These are phyloP conservation scores for Beauveria scarabaeidicola DNA, from an alignment of 2,329 filamentous ascomycete species.

Conservation along the genomic window DNA sequence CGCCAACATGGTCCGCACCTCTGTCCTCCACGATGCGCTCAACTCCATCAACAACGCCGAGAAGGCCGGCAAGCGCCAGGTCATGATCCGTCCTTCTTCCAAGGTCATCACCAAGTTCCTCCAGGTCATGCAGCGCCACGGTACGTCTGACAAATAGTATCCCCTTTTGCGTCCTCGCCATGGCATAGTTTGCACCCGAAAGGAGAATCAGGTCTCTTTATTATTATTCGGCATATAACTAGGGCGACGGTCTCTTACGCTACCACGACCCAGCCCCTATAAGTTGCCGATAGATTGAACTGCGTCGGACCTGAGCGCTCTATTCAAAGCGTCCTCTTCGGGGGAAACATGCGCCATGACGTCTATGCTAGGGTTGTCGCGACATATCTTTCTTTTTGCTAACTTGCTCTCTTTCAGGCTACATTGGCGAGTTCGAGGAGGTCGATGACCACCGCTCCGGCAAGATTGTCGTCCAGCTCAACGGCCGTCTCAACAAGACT, in stretches of 20 bases:
- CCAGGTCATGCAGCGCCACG: conserved; percentile 98
- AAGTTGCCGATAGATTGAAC: conserved; percentile 95
- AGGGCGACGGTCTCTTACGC: conserved; percentile 74
- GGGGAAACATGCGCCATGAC: neutral
- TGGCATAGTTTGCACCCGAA: neutral
- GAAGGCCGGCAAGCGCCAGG: conserved; percentile 99
- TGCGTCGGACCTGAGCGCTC: conserved; percentile 10
- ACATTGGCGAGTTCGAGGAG: conserved; percentile 99
- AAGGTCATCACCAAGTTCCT: conserved; percentile 99
- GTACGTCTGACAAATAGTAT: conserved; percentile 50
- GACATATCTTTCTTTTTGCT: neutral
- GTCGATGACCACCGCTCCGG: conserved; percentile 98
- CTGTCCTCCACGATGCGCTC: conserved; percentile 98
- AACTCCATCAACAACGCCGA: conserved; percentile 99
- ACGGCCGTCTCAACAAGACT: conserved; percentile 98
- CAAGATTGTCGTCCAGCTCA: conserved; percentile 99
- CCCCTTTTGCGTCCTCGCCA: neutral
- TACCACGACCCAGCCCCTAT: conserved; percentile 95
- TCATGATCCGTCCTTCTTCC: conserved; percentile 93
- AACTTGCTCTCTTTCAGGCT: conserved; percentile 50
- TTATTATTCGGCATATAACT: conserved; percentile 96
- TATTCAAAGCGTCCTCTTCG: conserved; percentile 37
- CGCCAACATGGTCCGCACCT: conserved; percentile 97
- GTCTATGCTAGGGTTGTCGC: conserved; percentile 11
- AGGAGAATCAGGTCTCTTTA: neutral